phyloP scores from a whole-genome alignment of 495 filamentous ascomycete genomes.

The Penicillium alfredii region DNA sequence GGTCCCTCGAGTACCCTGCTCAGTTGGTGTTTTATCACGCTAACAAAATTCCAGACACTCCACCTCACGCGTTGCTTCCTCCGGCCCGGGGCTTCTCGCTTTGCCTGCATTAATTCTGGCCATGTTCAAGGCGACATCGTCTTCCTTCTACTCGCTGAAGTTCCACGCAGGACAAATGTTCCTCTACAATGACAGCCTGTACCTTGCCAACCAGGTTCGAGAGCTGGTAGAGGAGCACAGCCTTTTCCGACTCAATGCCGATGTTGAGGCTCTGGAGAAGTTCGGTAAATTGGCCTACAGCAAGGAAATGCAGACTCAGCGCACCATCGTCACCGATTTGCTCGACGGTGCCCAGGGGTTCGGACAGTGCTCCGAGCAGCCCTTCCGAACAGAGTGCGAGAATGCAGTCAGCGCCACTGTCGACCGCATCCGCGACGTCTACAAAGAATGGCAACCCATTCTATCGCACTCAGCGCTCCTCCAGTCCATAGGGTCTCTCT shows the following conservation, averaged over 20 bases:
- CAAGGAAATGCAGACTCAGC: constrained; percentile 80
- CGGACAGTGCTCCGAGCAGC: constrained; percentile 52
- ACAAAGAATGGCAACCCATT: constrained; percentile 71
- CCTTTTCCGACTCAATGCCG: constrained; percentile 55
- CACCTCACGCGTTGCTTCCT: constrained; percentile 56
- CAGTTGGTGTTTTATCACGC: constrained; percentile 9
- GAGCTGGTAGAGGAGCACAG: constrained; percentile 46
- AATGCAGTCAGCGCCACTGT: constrained; percentile 64
- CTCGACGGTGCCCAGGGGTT: constrained; percentile 72
- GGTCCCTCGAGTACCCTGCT: no score
- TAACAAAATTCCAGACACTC: constrained; percentile 32
- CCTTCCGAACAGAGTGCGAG: constrained; percentile 60
- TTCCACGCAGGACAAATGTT: constrained; percentile 74
- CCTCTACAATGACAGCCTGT: constrained; percentile 86
- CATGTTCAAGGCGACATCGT: constrained; percentile 83
- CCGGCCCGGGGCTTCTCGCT: constrained; percentile 67
- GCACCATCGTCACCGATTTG: constrained; percentile 75
- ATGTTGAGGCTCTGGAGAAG: constrained; percentile 64
- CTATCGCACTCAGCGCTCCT: constrained; percentile 75
- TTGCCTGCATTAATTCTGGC: constrained; percentile 80
- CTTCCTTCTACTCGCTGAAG: constrained; percentile 65
- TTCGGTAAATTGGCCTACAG: constrained; percentile 82
- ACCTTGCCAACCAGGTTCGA: constrained; percentile 68
- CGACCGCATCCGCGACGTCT: constrained; percentile 60
- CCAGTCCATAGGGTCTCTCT: constrained; percentile 77